Conservation (phyloP, 108 stramenopile species). For the Skeletonema potamos region DNA sequence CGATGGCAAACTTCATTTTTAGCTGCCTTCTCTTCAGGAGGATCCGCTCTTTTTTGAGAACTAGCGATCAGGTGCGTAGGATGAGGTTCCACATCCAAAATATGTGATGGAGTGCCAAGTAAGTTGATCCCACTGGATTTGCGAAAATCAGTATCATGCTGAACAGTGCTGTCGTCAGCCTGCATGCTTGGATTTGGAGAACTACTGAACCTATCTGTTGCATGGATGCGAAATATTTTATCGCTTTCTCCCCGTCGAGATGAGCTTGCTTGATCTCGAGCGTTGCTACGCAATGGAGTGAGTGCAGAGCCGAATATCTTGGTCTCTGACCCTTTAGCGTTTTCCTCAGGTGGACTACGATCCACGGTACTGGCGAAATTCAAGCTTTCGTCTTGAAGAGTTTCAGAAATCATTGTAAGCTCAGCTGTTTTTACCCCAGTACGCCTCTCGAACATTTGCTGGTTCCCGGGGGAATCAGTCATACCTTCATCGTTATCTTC, state of each 20-base stretch:
- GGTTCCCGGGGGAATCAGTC: not conserved
- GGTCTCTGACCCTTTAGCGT: not conserved
- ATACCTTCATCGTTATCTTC: conserved; percentile 11
- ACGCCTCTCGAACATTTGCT: not conserved
- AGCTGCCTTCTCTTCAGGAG: conserved; percentile 1
- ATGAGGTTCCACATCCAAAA: not conserved
- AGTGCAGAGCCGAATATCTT: conserved; percentile 1
- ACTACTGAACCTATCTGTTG: conserved; percentile 11
- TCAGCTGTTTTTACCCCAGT: not conserved
- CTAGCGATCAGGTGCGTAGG: not conserved
- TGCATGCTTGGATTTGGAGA: not conserved
- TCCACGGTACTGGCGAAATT: not conserved
- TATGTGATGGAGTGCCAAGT: not conserved
- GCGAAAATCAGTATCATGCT: not conserved
- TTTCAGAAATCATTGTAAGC: not conserved
- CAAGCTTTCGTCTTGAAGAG: not conserved
- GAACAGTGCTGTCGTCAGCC: not conserved
- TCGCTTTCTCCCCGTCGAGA: not conserved
- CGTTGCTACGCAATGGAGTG: conserved; percentile 3
- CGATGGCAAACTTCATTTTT: not conserved
- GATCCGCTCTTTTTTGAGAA: not conserved
- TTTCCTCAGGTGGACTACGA: not conserved
- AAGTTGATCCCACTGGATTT: not conserved
- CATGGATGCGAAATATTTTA: conserved; percentile 20
- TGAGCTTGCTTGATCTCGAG: not conserved